These are phyloP conservation scores for Penicillium sp. DNA, from an alignment of 2,329 filamentous ascomycete species.

Conservation along the genomic window DNA sequence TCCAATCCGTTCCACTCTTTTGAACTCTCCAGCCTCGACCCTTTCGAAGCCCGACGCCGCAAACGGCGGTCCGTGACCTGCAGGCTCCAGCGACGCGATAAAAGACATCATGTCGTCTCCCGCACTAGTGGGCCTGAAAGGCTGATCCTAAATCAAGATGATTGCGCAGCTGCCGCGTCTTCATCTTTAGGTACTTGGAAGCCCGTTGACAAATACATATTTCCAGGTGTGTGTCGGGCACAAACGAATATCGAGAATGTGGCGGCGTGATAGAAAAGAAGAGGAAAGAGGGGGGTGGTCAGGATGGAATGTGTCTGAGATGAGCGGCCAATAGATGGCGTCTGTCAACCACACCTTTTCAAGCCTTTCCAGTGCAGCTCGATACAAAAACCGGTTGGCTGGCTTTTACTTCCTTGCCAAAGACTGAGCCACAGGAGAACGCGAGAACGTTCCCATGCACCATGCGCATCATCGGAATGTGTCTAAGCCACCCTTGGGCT, in stretches of 20 bases:
- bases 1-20: not conserved
- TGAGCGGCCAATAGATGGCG: slow-evolving; percentile 9
- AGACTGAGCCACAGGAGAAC: slow-evolving; percentile 30
- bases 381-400: slow-evolving; percentile 11
- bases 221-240: not conserved
- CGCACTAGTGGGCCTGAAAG: not conserved
- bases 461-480: slow-evolving; percentile 19
- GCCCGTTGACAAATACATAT: not conserved
- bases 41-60: not conserved
- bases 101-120: slow-evolving; percentile 3
- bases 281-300: slow-evolving; percentile 11
- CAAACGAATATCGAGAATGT: slow-evolving; percentile 28
- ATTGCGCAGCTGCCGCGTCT: not conserved
- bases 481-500: slow-evolving; percentile 22
- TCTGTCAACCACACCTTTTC: slow-evolving; percentile 6
- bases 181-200: not conserved
- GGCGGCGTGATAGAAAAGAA: slow-evolving; percentile 17
- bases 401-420: not conserved
- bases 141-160: not conserved
- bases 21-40: not conserved
- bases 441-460: slow-evolving; percentile 13
- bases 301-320: slow-evolving; percentile 31
- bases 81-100: slow-evolving; percentile 7
- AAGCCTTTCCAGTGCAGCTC: not conserved
- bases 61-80: slow-evolving; percentile 9